Percentiles rank a stretch among this genome's conserved stretches.
Evolutionary conservation across 2,329 filamentous ascomycete genomes (phyloP).

Genomic region (Domatiomyces catenatus): DNA sequence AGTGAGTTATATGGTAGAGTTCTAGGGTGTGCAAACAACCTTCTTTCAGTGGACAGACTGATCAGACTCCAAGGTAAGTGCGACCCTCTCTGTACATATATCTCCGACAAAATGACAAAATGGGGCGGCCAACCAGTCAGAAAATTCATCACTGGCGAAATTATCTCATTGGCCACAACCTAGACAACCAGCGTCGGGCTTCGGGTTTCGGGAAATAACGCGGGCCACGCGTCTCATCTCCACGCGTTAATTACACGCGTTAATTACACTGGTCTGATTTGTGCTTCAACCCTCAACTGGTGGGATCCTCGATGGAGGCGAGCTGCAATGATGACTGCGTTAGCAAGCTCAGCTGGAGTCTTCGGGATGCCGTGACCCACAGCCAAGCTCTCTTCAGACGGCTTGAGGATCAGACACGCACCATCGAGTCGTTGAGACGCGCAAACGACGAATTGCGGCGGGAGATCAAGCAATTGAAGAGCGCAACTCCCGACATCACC

Average conservation of each 20-base stretch:
- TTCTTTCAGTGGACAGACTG: too few relatives aligned
- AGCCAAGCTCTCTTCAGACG: constrained; percentile 19
- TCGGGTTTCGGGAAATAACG: too few relatives aligned
- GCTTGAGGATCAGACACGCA: constrained; percentile 5
- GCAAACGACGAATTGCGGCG: constrained; percentile 24
- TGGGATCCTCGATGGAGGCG: neutral
- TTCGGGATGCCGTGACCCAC: constrained; percentile 13
- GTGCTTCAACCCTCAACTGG: neutral
- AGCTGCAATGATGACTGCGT: neutral
- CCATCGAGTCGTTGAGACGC: constrained; percentile 8
- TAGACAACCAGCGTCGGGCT: too few relatives aligned
- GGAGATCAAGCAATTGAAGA: constrained; percentile 5
- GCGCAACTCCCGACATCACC: neutral
- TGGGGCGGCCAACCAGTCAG: too few relatives aligned
- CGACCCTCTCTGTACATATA: too few relatives aligned
- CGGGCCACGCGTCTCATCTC: neutral
- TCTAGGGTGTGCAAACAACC: too few relatives aligned
- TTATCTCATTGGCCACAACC: too few relatives aligned
- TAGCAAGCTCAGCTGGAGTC: constrained; percentile 4
- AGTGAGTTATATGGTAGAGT: too few relatives aligned
- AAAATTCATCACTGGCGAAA: too few relatives aligned
- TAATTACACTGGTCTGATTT: neutral
- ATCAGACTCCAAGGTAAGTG: too few relatives aligned
- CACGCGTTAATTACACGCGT: neutral
- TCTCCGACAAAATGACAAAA: too few relatives aligned